Evolutionary conservation across 2,329 filamentous ascomycete genomes (phyloP), one percentile per base, ranked within the genome.

Genomic region (Aspergillus sp.): DNA sequence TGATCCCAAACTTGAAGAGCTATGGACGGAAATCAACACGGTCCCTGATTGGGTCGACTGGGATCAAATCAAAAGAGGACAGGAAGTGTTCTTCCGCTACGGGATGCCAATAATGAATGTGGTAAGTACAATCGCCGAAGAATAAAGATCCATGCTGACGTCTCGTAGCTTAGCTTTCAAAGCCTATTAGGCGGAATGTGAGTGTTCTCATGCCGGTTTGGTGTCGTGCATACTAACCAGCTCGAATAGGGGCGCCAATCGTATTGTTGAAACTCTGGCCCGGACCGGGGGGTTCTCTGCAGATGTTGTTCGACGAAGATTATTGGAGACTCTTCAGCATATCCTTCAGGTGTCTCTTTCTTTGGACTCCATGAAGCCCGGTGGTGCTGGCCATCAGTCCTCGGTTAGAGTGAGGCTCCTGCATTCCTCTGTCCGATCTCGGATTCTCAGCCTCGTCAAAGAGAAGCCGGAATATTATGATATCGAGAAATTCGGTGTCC

Each of bases 61-160:
- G 89, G 82, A 82, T 2, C 88, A 91, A 68, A 87, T 93, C 56
- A 79, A 82, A 58, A 80, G 90, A 66, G 90, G 90, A 0, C 90
- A 93, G 69, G 84, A 89, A 64, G 84, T 91, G 0, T 91, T 92
- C 67, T 92, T 90, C 71, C 84, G 90, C 37, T 93, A 92, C 71
- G 88, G 85, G 17, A 86, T 85, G 0, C 84, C 88, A 1, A 83
- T 83, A 21, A 73, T 91, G 19, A 88, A 86, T 7, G 85, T 65
- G 23, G 71, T 73, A 39, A 63, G 71, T 68, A 24, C 5, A 19
- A 21, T 21, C 15, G 6, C 8, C 14, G 23, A 27, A 4, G n/a
- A 11, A n/a, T 15, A 52, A 17, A 4, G 6, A 4, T 3, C 14
- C 7, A 15, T 19, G 3, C 23, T 47, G 23, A 53, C 57, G 23